Evolutionary conservation across 331 rosid species (phyloP), one percentile per base, ranked within the genome.

Genomic region (Dryas integrifolia): DNA sequence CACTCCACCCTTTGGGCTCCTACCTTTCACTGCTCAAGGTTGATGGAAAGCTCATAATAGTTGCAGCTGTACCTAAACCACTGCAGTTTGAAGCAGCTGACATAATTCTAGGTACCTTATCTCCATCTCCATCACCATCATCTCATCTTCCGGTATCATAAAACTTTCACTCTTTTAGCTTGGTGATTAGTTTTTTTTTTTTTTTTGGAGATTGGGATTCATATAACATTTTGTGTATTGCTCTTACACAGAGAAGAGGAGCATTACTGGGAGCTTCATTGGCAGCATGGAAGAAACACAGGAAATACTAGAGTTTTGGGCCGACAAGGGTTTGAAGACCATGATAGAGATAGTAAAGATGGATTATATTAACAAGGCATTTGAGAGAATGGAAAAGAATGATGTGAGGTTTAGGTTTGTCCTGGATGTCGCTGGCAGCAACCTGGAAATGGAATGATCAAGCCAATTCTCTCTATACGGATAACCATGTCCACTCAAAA

Each of bases 361-460:
- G 77, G 84, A 64, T 38, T 83, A 76, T 30, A 72, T 35, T 45
- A 83, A 76, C 68, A 6, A 80, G 72, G 84, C 87, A 16, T 79
- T 80, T 50, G 77, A 69, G 66, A 80, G 84, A 41, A 76, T 80
- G 80, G 84, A 80, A 24, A 69, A 67, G 52, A 83, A 72, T n/a
- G 82, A 73, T 35, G 82, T 73, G 5, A 76, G 87, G 70, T 69
- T 76, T 46, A 76, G 87, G 82, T 76, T 80, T 65, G 84, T 72
- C 53, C 72, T 83, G 40, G 78, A 83, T 59, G 44, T 83, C 14
- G 77, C 78, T 3, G 82, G 72, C 53, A 76, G 77, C 80, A 70
- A 73, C 35, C 79, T 80, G 46, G 70, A 72, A 53, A 53, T 80
- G 46, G 70, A 72, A 53, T 60, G 64, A 62, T 55, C 12, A 62